Evolutionary conservation across 2,329 filamentous ascomycete genomes (phyloP), one percentile per base, ranked within the genome.

Genomic region (Fonsecaea nubica): DNA sequence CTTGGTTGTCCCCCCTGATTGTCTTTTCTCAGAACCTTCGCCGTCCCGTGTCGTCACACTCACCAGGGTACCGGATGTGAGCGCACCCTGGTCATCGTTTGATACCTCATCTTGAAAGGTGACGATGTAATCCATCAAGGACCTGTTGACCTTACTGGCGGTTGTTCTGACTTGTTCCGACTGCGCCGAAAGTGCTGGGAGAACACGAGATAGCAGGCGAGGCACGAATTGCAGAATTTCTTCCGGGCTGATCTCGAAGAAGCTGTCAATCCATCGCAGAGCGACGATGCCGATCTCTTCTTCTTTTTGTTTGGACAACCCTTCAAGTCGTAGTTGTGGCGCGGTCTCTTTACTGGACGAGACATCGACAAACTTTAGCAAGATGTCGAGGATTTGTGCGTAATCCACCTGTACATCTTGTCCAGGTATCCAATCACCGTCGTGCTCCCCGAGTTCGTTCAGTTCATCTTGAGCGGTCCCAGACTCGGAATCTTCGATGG

Each of bases 351-450:
- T 71, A 38, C 64, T 71, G 32, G 71, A 71, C 5, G 72, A 72
- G 5, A 72, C 70, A 63, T 96, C 91, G 53, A 99, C 85, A 69
- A 95, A 97, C 12, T 90, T 89, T 1, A 96, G 93, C 50, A 99
- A 80, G 62, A 98, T 99, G 72, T 96, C 92, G 56, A 99, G 81
- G 40, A 99, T 96, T 71, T 90, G 92, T 67, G 92, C 89, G 78
- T 97, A 92, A 78, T 98, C 94, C 68, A 99, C 92, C 66, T 96
- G 90, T 7, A 97, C 93, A 77, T 99, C 95, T 79, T 99, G 95
- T 0, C 96, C 95, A 0, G 96, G 96, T 54, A 98, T 90, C 93
- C 94, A 99, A 75, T 98, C 95, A 67, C 93, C 93, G 73, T 97
- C 93, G 53, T 86, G 88, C 25, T 84, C 83, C 13, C 86, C 84